Evolutionary conservation across 352 stramenopile species (phyloP), one percentile per base, ranked within the genome.

Genomic region (Pythium coloratum): DNA sequence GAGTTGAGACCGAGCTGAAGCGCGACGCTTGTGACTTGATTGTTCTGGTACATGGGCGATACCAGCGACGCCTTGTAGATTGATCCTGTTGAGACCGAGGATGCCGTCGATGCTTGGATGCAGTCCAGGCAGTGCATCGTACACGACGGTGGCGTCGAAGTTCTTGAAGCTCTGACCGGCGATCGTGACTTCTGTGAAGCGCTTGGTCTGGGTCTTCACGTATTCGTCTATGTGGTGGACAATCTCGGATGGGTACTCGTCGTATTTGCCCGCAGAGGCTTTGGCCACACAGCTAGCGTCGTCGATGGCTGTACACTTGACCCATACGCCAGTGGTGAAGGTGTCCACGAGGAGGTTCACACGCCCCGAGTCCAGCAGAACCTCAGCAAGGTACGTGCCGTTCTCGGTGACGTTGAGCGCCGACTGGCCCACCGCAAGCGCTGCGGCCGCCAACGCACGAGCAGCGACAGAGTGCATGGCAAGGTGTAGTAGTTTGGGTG

Each of bases 131-230:
- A 51, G 20, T 30, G 10, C n/a, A 30, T 51, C n/a, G 44, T 51
- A 51, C 18, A 51, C 44, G n/a, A 51, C 44, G 2, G n/a, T 51
- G 16, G 44, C 44, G 44, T 51, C 44, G 32, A 51, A 51, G n/a
- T 18, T n/a, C n/a, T 32, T n/a, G 18, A 51, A 51, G n/a, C 12
- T 32, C n/a, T 51, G 44, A n/a, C 44, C 44, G 6, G 44, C 44
- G 44, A 51, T 51, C 44, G 7, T 32, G 44, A 51, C 44, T 51
- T 51, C 44, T 32, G 4, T 30, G 44, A 51, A 51, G 18, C 44
- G 44, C 18, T 32, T 51, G 20, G 44, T 51, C n/a, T 51, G n/a
- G 6, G 44, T 51, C 4, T 6, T 4, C 3, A 51, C 44, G 44
- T 16, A 42, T 10, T 42, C 36, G 4, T 42, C 36, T n/a, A n/a